Evolutionary conservation across 2,329 filamentous ascomycete species (phyloP).

Genomic region (Aspergillus ochraceoroseus): DNA sequence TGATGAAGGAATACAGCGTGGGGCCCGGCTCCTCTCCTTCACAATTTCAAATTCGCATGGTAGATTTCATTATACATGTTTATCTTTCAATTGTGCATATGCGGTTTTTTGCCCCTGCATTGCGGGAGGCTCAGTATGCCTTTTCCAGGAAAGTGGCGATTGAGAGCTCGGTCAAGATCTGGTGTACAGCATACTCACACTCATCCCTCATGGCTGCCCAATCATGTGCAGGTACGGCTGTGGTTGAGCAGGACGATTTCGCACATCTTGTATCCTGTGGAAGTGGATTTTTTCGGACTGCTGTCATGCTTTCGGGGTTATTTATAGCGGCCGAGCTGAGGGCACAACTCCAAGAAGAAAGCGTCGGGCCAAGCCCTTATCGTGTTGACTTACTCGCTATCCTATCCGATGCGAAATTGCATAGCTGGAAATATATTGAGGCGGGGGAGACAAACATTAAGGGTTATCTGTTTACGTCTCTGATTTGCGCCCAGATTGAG

Average conservation of each 20-base stretch:
- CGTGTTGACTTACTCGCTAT: slow-evolving; percentile 27
- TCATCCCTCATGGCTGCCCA: slow-evolving; percentile 16
- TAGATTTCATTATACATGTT: slow-evolving; percentile 30
- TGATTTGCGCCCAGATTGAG: slow-evolving; percentile 44
- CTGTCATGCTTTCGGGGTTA: slow-evolving; percentile 20
- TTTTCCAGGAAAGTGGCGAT: slow-evolving; percentile 50
- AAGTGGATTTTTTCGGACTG: slow-evolving; percentile 28
- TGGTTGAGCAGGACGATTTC: slow-evolving; percentile 31
- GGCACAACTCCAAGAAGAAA: slow-evolving; percentile 26
- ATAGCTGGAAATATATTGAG: slow-evolving; percentile 41
- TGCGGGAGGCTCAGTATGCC: slow-evolving; percentile 33
- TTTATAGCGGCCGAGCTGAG: slow-evolving; percentile 26
- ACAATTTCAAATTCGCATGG: slow-evolving; percentile 17
- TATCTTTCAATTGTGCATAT: slow-evolving; percentile 30
- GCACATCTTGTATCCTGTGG: slow-evolving; percentile 39
- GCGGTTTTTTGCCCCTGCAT: slow-evolving; percentile 24
- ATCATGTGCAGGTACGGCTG: slow-evolving; percentile 2
- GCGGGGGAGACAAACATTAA: slow-evolving; percentile 55
- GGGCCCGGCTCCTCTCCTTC: slow-evolving; percentile 7
- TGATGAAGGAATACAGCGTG: slow-evolving; percentile 16
- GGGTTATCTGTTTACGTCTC: slow-evolving; percentile 44
- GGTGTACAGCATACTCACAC: slow-evolving; percentile 38
- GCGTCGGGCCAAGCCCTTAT: slow-evolving; percentile 24
- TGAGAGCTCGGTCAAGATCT: slow-evolving; percentile 49
- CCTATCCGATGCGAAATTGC: slow-evolving; percentile 42